phyloP scores from a whole-genome alignment of 805 yeast genomes.

The Metschnikowia aberdeeniae region DNA sequence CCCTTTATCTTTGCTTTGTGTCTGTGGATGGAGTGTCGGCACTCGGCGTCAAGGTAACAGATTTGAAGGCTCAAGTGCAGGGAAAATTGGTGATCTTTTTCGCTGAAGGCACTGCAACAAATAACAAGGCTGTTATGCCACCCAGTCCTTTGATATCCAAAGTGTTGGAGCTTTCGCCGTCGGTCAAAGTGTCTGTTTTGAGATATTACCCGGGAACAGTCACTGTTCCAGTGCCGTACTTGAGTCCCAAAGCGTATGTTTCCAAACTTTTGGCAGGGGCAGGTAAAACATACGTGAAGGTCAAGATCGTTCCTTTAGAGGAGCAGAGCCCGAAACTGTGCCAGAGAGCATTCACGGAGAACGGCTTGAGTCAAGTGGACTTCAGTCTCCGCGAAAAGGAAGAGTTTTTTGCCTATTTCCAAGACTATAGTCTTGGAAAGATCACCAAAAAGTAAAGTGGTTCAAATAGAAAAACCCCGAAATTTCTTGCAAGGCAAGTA shows the following conservation, averaged over 20 bases:
- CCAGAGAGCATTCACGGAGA: constrained; percentile 29
- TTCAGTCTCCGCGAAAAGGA: constrained; percentile 28
- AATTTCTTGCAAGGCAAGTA: neutral
- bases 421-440: constrained; percentile 6
- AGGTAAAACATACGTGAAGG: constrained; percentile 21
- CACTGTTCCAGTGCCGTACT: constrained; percentile 35
- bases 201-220: constrained; percentile 35
- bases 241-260: constrained; percentile 20
- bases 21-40: constrained; percentile 14
- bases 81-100: constrained; percentile 54
- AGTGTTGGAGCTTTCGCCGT: constrained; percentile 2
- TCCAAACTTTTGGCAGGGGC: constrained; percentile 21
- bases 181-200: constrained; percentile 34
- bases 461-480: neutral
- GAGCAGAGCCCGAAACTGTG: constrained; percentile 17
- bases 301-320: constrained; percentile 25
- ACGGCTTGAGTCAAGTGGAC: constrained; percentile 30
- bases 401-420: constrained; percentile 22
- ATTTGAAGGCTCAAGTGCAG: constrained; percentile 22
- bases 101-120: constrained; percentile 82
- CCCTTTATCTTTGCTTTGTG: constrained; percentile 21
- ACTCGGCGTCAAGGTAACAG: constrained; percentile 12
- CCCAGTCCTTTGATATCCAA: constrained; percentile 28
- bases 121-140: constrained; percentile 72
- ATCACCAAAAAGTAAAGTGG: neutral